Percentiles rank a stretch among this genome's conserved stretches.
phyloP scores from a whole-genome alignment of 2,329 filamentous ascomycete genomes.

The Xylariaceae sp. region DNA sequence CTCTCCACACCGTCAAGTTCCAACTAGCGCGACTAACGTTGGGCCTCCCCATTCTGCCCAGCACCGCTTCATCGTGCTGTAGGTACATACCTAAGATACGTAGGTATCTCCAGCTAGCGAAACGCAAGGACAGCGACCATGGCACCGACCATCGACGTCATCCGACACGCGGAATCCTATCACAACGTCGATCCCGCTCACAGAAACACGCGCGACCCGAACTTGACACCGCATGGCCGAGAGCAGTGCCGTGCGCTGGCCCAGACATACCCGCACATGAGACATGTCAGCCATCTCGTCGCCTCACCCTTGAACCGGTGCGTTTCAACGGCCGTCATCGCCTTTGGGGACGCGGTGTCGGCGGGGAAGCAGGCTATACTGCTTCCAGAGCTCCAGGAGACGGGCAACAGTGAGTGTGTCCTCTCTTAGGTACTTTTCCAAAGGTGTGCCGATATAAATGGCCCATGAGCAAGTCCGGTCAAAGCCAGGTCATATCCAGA shows the following conservation, averaged over 20 bases:
- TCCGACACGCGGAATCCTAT: constrained; percentile 69
- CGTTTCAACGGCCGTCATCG: constrained; percentile 67
- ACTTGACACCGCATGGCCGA: constrained; percentile 66
- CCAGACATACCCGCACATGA: constrained; percentile 56
- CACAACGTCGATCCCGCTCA: constrained; percentile 67
- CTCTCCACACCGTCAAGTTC: too few relatives aligned
- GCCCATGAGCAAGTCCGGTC: too few relatives aligned
- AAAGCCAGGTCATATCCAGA: too few relatives aligned
- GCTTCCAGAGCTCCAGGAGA: constrained; percentile 74
- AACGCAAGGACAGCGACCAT: too few relatives aligned
- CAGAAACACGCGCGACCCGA: constrained; percentile 65
- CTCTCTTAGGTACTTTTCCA: too few relatives aligned
- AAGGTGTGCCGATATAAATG: too few relatives aligned
- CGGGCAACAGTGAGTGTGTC: too few relatives aligned
- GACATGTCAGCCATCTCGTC: constrained; percentile 60
- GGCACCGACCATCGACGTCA: constrained; percentile 55
- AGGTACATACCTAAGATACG: too few relatives aligned
- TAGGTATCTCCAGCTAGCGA: too few relatives aligned
- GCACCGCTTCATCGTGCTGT: too few relatives aligned
- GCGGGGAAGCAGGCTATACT: constrained; percentile 50
- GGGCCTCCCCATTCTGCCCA: too few relatives aligned
- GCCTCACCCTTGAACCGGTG: constrained; percentile 76
- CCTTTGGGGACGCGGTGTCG: constrained; percentile 55
- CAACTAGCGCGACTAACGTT: too few relatives aligned
- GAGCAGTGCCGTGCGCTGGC: constrained; percentile 64